These are phyloP conservation scores for Eucalyptus shirleyi DNA, from an alignment of 345 rosid species.

Conservation along the genomic window DNA sequence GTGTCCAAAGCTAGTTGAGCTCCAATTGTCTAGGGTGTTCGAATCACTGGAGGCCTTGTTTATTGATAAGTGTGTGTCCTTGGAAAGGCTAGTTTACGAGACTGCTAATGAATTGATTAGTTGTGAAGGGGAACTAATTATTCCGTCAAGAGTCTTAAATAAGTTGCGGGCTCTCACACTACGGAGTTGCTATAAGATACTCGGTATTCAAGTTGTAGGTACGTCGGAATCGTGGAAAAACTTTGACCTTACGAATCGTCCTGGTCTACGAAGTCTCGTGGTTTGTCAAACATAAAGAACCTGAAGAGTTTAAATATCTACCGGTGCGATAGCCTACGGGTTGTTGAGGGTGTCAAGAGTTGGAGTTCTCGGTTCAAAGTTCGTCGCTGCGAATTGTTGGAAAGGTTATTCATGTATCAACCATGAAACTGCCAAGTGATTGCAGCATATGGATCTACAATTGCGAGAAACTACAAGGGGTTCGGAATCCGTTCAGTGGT, in stretches of 20 bases:
- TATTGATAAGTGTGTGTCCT: rapidly evolving
- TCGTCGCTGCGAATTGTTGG: no score
- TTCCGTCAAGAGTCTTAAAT: neutral
- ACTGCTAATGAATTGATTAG: neutral
- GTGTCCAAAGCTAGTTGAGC: neutral
- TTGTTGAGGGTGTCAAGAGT: neutral
- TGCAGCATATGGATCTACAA: neutral
- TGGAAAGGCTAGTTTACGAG: neutral
- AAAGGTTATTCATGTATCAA: neutral
- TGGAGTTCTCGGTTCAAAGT: no score
- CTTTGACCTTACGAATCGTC: rapidly evolving
- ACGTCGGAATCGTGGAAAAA: neutral
- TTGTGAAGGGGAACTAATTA: neutral
- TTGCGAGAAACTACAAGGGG: neutral
- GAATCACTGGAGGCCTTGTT: neutral
- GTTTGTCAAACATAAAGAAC: neutral
- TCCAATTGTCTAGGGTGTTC: neutral
- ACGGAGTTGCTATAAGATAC: rapidly evolving
- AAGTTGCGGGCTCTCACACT: neutral
- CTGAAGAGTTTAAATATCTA: rapidly evolving
- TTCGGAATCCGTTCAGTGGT: neutral
- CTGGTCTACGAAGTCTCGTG: rapidly evolving
- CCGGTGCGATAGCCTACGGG: neutral
- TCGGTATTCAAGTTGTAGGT: neutral
- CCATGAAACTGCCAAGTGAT: neutral